Evolutionary conservation across 208 protist species (phyloP).

Genomic region (Borovskyia barvae): DNA sequence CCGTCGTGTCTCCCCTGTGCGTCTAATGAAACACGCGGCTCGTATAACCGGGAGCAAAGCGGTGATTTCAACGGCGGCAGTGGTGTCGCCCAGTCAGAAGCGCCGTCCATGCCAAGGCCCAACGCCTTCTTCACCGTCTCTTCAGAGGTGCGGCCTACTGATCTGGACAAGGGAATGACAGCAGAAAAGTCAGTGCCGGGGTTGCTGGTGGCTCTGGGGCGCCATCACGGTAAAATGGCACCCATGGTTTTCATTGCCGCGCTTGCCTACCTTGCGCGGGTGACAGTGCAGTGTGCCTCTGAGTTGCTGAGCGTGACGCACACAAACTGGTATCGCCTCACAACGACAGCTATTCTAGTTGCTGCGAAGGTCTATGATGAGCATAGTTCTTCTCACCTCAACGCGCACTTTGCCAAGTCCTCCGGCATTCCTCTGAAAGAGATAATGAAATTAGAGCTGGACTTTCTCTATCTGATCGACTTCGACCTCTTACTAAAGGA

Average conservation of each 20-base stretch:
- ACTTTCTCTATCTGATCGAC: constrained; percentile 85
- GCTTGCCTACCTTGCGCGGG: constrained; percentile 74
- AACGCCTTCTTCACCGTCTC: constrained; percentile 9
- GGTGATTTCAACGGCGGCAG: not conserved
- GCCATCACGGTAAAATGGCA: constrained; percentile 32
- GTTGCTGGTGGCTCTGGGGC: constrained; percentile 16
- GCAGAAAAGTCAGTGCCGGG: constrained; percentile 18
- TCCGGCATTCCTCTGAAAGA: constrained; percentile 57
- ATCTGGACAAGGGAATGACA: not conserved
- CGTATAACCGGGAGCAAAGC: constrained; percentile 9
- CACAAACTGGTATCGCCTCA: constrained; percentile 80
- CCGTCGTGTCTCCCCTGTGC: constrained; percentile 4
- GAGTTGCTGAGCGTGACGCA: constrained; percentile 56
- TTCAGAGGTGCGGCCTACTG: constrained; percentile 4
- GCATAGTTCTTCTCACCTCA: constrained; percentile 40
- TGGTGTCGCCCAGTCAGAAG: not conserved
- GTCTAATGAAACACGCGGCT: constrained; percentile 3
- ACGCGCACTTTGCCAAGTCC: constrained; percentile 56
- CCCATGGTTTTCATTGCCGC: constrained; percentile 79
- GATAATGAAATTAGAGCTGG: constrained; percentile 67
- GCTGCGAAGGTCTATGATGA: constrained; percentile 90
- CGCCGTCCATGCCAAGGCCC: not conserved
- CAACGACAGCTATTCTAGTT: constrained; percentile 62
- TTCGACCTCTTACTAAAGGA: constrained; percentile 80
- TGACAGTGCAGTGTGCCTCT: constrained; percentile 42